phyloP scores from a whole-genome alignment of 495 filamentous ascomycete species.

The Chaetomium fimeti region DNA sequence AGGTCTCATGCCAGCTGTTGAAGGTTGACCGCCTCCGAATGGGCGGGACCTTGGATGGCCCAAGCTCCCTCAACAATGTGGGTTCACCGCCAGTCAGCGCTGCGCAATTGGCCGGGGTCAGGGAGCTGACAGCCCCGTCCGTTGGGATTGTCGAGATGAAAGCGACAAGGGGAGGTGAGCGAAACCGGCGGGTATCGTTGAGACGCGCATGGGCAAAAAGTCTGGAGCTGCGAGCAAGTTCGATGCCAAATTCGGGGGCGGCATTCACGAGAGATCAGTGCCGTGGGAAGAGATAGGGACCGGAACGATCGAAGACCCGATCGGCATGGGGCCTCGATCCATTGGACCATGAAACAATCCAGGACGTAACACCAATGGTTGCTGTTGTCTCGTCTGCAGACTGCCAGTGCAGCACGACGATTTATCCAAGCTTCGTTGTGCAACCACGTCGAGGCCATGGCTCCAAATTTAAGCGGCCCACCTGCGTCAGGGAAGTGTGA shows the following conservation, averaged over 20 bases:
- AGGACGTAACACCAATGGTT: slow-evolving; percentile 11
- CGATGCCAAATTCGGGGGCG: neutral
- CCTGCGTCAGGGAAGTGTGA: slow-evolving; percentile 11
- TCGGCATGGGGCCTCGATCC: slow-evolving; percentile 10
- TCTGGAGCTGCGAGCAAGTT: neutral
- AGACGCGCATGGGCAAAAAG: neutral
- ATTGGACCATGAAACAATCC: neutral
- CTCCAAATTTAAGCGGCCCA: slow-evolving; percentile 23
- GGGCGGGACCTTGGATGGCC: slow-evolving; percentile 24
- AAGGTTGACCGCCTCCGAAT: slow-evolving; percentile 29
- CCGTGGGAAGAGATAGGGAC: neutral
- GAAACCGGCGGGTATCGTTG: slow-evolving; percentile 5
- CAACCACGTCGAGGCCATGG: slow-evolving; percentile 6
- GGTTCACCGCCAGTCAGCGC: slow-evolving; percentile 21
- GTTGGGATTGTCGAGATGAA: slow-evolving; percentile 20
- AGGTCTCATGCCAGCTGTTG: slow-evolving; percentile 1
- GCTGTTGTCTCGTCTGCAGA: neutral
- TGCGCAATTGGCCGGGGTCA: slow-evolving; percentile 17
- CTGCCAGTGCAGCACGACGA: slow-evolving; percentile 1
- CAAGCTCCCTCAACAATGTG: slow-evolving; percentile 36
- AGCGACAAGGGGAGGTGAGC: slow-evolving; percentile 13
- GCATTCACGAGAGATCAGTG: neutral
- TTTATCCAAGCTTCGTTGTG: slow-evolving; percentile 9
- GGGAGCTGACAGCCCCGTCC: slow-evolving; percentile 8
- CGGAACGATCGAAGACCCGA: slow-evolving; percentile 3